Percentiles rank a stretch among this genome's conserved stretches.
Conservation (phyloP, 768 basidiomycete genomes). For the Coprinopsis cinerea region DNA sequence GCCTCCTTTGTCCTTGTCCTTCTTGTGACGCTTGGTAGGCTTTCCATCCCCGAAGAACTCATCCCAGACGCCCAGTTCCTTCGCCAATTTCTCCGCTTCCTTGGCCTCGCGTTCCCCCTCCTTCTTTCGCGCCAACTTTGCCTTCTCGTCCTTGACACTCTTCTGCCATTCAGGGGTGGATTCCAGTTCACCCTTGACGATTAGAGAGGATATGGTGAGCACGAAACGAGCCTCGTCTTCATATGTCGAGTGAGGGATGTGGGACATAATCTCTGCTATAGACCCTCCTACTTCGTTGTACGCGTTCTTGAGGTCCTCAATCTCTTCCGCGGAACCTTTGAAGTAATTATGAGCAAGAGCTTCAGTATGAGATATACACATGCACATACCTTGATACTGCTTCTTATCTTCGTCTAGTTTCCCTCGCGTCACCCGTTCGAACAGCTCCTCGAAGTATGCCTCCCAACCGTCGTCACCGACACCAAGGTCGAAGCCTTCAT, state of each 20-base stretch:
- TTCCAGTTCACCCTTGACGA: constrained; percentile 54
- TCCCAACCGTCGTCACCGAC: constrained; percentile 89
- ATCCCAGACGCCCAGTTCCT: constrained; percentile 90
- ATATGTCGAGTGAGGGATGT: constrained; percentile 79
- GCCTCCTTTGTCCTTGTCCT: constrained; percentile 41
- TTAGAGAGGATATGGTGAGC: constrained; percentile 56
- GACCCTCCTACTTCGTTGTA: constrained; percentile 71
- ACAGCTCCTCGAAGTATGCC: constrained; percentile 88
- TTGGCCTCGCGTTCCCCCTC: constrained; percentile 71
- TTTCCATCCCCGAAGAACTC: constrained; percentile 84
- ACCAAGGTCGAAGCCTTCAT: constrained; percentile 66
- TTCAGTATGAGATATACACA: not conserved
- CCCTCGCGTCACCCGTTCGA: constrained; percentile 78
- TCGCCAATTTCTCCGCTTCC: constrained; percentile 81
- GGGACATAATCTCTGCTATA: constrained; percentile 74
- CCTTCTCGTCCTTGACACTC: constrained; percentile 75
- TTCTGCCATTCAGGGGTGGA: constrained; percentile 58
- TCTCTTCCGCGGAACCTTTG: constrained; percentile 81
- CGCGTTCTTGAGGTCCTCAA: constrained; percentile 68
- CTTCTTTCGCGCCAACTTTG: constrained; percentile 66
- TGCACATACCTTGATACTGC: constrained; percentile 76
- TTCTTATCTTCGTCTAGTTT: constrained; percentile 92
- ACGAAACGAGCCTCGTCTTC: constrained; percentile 87
- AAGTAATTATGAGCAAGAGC: not conserved
- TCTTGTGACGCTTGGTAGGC: constrained; percentile 48